phyloP scores from a whole-genome alignment of 371 early-diverging fungal genomes.

The Rhizopus sp. region DNA sequence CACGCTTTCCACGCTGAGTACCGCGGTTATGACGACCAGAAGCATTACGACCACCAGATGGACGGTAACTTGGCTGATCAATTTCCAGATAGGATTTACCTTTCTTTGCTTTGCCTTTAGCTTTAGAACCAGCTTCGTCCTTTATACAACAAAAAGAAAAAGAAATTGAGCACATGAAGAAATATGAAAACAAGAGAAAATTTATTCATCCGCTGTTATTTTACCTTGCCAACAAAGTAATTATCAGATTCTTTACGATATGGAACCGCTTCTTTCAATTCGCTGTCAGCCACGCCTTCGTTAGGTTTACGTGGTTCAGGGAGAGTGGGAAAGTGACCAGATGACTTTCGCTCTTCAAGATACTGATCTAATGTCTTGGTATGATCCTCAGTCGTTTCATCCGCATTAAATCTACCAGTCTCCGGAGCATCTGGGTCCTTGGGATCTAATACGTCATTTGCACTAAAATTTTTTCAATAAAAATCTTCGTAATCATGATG shows the following conservation, averaged over 20 bases:
- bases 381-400: conserved; percentile 64
- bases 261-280: conserved; percentile 76
- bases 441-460: conserved; percentile 35
- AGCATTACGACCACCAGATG: conserved; percentile 24
- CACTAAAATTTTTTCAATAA: conserved; percentile 25
- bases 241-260: conserved; percentile 65
- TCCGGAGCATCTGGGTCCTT: conserved; percentile 48
- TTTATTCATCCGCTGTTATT: conserved; percentile 38
- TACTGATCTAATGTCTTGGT: conserved; percentile 82
- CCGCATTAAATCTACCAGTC: conserved; percentile 25
- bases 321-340: conserved; percentile 26
- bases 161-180: neutral
- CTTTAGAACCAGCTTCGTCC: conserved; percentile 24
- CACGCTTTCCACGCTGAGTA: conserved; percentile 32
- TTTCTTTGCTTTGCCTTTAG: conserved; percentile 38
- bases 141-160: neutral
- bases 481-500: conserved; percentile 1
- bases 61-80: conserved; percentile 40
- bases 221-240: conserved; percentile 68
- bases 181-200: conserved; percentile 1
- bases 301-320: conserved; percentile 66
- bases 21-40: conserved; percentile 26
- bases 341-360: conserved; percentile 50
- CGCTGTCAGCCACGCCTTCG: conserved; percentile 71
- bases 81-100: conserved; percentile 36